phyloP scores from a whole-genome alignment of 768 basidiomycete species.

The Trametes cubensis region DNA sequence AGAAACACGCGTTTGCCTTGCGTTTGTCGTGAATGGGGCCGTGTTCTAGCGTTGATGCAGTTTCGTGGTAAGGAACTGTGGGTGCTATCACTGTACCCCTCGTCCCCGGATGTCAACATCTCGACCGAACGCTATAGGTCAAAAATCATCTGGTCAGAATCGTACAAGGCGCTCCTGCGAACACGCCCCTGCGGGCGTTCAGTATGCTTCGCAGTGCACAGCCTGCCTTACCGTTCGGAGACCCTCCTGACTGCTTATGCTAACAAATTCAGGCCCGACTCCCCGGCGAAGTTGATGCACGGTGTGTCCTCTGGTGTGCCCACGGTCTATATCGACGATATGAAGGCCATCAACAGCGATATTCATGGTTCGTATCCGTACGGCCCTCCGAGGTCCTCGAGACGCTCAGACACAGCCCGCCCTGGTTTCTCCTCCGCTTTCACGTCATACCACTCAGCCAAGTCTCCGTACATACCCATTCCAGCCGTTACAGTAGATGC shows the following conservation, averaged over 20 bases:
- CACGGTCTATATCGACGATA: slow-evolving; percentile 5
- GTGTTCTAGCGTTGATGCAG: slow-evolving; percentile 6
- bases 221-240: background rate
- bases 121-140: background rate
- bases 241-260: background rate
- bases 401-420: slow-evolving; percentile 16
- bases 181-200: background rate
- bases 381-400: slow-evolving; percentile 14
- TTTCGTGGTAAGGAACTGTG: too few relatives aligned
- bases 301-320: background rate
- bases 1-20: slow-evolving; percentile 14
- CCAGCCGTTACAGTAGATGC: background rate
- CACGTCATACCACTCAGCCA: slow-evolving; percentile 6
- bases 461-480: background rate
- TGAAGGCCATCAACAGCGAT: background rate
- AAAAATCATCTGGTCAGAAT: slow-evolving; percentile 15
- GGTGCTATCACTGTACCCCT: too few relatives aligned
- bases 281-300: slow-evolving; percentile 2
- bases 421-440: background rate
- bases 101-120: slow-evolving; percentile 1
- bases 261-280: slow-evolving; percentile 4
- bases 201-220: slow-evolving; percentile 1
- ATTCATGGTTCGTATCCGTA: slow-evolving; percentile 3
- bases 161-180: slow-evolving; percentile 4
- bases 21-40: background rate